Base-by-base conservation (phyloP, 2,329 filamentous ascomycete species). In the Talaromyces pinophilus region DNA sequence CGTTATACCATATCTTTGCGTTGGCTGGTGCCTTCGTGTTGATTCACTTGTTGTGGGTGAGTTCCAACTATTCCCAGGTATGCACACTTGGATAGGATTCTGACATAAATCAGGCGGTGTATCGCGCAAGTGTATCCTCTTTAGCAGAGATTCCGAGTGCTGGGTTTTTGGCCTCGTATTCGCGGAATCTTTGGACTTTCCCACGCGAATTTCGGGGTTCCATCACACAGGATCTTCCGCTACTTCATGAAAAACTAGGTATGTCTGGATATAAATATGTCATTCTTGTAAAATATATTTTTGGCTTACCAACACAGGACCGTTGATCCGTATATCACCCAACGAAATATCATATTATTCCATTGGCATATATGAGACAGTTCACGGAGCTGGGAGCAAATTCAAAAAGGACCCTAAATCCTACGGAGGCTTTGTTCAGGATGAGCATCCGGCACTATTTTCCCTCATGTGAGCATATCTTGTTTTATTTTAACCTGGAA, bases 261-360 rank as follows among this genome's bases (percentile, higher is more conserved):
- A 19, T 1, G 33, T 35, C 19, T 19, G 19, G 19, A 19, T 1
- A 19, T 19, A 19, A 19, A 19, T 19, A 19, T 19, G 19, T 19
- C 19, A 19, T 19, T 19, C 19, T 19, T 19, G 19, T 19, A 19
- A 19, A 19, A 19, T 19, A 19, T 1, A 19, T 19, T 19, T 19
- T 19, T 19, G 19, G 19, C 19, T 19, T 19, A 19, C 19, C 19
- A 19, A 19, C 19, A 19, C 19, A 35, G 62, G 62, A 19, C 50
- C 62, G 10, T 17, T 63, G 10, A 30, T 63, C 4, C 25, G 62
- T 30, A 63, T 44, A 25, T 22, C 19, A 15, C 62, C 50, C 2
- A 63, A 30, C 25, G 19, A 63, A 13, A 30, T 63, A 42, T 63
- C 62, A 15, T 63, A 44, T 15, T 63, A 63, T 30, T 63, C 50